Percentiles rank a stretch among this genome's conserved stretches.
These are phyloP conservation scores for Eucalyptus tenuipes DNA, from an alignment of 345 rosid species.

Conservation along the genomic window DNA sequence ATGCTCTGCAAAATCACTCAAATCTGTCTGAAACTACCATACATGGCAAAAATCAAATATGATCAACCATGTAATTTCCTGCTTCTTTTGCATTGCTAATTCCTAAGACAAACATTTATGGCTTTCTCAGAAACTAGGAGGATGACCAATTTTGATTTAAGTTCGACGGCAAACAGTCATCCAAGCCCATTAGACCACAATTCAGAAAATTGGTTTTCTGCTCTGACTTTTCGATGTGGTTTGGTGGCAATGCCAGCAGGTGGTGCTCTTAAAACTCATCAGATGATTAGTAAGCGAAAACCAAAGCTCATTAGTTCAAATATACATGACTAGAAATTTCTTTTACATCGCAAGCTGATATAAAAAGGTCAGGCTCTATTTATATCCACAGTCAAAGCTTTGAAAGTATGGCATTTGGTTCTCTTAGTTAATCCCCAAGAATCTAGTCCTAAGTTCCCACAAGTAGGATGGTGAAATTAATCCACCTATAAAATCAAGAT, in stretches of 20 bases:
- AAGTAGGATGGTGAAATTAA: background rate
- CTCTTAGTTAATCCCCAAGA: background rate
- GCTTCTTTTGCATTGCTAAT: background rate
- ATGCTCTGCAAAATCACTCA: background rate
- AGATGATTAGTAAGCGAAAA: background rate
- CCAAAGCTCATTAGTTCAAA: background rate
- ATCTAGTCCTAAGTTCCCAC: background rate
- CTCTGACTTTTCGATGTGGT: background rate
- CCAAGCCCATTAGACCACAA: background rate
- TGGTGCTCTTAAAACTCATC: background rate
- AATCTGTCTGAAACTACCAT: background rate
- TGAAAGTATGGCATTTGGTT: background rate
- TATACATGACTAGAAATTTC: background rate
- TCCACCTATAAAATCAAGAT: background rate
- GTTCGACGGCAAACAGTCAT: background rate
- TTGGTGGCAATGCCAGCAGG: background rate
- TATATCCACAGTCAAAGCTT: background rate
- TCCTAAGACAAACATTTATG: background rate
- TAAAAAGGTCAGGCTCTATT: background rate
- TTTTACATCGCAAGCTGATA: background rate
- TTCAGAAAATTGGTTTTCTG: background rate
- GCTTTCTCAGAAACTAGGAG: background rate
- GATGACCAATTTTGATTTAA: background rate
- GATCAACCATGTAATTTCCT: background rate
- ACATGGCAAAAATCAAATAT: background rate